These are phyloP conservation scores for Penicillium flavigenum DNA, from an alignment of 495 filamentous ascomycete species.

Conservation along the genomic window DNA sequence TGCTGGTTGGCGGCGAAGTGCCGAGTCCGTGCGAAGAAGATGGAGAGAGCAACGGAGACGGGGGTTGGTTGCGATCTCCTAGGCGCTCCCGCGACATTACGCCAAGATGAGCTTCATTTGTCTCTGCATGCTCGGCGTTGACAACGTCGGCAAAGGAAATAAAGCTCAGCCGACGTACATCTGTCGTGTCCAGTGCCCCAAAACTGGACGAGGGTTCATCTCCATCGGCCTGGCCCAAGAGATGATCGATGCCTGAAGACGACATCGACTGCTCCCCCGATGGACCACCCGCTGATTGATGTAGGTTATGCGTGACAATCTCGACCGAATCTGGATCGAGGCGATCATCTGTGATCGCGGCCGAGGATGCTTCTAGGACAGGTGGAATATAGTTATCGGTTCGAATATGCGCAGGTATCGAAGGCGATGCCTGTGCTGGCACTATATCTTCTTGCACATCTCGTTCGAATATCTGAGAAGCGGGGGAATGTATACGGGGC, in stretches of 20 bases:
- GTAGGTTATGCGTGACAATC: slow-evolving; percentile 78
- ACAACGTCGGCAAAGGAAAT: slow-evolving; percentile 95
- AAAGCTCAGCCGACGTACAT: slow-evolving; percentile 82
- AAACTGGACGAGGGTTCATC: slow-evolving; percentile 57
- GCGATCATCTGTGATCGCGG: slow-evolving; percentile 74
- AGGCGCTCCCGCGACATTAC: slow-evolving; percentile 1
- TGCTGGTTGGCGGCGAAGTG: slow-evolving; percentile 67
- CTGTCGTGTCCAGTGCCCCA: slow-evolving; percentile 64
- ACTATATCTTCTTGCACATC: slow-evolving; percentile 78
- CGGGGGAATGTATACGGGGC: slow-evolving; percentile 62
- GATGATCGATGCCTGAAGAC: slow-evolving; percentile 38
- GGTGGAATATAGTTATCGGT: slow-evolving; percentile 92
- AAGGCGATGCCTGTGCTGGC: slow-evolving; percentile 56
- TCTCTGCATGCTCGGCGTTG: slow-evolving; percentile 74
- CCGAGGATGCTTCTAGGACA: slow-evolving; percentile 82
- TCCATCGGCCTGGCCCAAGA: slow-evolving; percentile 38
- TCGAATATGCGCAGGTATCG: slow-evolving; percentile 83
- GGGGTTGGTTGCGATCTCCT: slow-evolving; percentile 56
- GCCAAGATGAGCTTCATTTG: slow-evolving; percentile 17
- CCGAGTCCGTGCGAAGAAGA: slow-evolving; percentile 61
- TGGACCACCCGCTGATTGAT: slow-evolving; percentile 68
- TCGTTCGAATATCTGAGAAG: slow-evolving; percentile 89
- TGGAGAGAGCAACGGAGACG: slow-evolving; percentile 69
- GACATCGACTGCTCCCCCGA: slow-evolving; percentile 33
- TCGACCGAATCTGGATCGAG: slow-evolving; percentile 67